Evolutionary conservation across 257 asterid genomes (phyloP), one percentile per base, ranked within the genome.

Genomic region (Capsicum baccatum): DNA sequence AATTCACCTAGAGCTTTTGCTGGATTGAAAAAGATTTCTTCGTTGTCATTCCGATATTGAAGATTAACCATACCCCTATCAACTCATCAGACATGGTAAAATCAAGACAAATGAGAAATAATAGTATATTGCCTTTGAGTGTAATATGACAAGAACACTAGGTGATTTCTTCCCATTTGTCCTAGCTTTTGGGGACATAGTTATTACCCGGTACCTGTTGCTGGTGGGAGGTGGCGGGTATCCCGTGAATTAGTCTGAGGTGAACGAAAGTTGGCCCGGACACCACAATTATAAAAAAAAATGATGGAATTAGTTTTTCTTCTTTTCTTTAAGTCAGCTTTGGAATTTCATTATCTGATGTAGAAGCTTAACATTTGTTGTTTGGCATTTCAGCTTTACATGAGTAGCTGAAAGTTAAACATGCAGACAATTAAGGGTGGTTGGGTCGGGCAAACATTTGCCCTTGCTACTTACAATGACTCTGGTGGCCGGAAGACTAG

Each of bases 381-480:
- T 83, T 56, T n/a, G 9, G 60, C 63, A 15, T 88, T 74, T 35
- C 56, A 56, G 71, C 14, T 55, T 83, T 78, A 48, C 67, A 76
- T 37, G 50, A 57, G 66, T 59, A n/a, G 54, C 48, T 67, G 52
- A 67, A 58, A 67, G 80, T 39, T 67, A 44, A 88, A 33, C 84
- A 95, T 95, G 99, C 93, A 95, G 73, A 88, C 94, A n/a, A 80
- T 89, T 76, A 90, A 85, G 84, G 91, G 91, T 85, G 89, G 92
- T 80, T 94, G 94, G 96, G 83, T 83, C 42, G 98, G 95, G 83
- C 97, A 91, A 87, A 89, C 92, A 82, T 90, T 92, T 89, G 98
- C 98, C 62, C 88, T 92, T 83, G 92, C 96, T 81, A n/a, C 92
- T 52, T 82, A 84, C 90, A 89, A 85, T 84, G 98, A 92, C 48